Evolutionary conservation across 2,329 filamentous ascomycete genomes (phyloP).

Genomic region (Paracorniculantispora psalliotae): DNA sequence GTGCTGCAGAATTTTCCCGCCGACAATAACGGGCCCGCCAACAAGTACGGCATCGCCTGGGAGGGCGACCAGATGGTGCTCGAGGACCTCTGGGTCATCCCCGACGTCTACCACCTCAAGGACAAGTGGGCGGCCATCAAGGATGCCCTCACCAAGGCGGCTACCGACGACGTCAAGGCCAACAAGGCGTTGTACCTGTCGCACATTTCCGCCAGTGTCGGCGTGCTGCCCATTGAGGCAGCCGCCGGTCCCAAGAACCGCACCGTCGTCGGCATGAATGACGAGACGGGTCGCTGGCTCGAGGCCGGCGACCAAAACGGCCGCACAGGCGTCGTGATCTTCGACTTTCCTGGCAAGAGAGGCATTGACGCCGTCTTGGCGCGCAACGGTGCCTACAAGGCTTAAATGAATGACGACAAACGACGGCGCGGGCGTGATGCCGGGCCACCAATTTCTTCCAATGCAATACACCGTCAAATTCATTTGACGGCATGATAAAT

Average conservation of each 20-base stretch:
- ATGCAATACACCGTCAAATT: no score
- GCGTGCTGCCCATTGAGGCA: slow-evolving; percentile 45
- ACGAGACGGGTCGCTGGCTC: slow-evolving; percentile 43
- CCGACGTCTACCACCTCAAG: slow-evolving; percentile 37
- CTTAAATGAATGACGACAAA: neutral
- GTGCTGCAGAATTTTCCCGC: slow-evolving; percentile 44
- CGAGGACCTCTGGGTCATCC: slow-evolving; percentile 44
- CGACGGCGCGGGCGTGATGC: neutral
- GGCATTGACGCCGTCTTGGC: slow-evolving; percentile 38
- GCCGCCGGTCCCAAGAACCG: slow-evolving; percentile 42
- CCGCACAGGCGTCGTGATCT: slow-evolving; percentile 42
- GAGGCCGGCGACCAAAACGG: slow-evolving; percentile 23
- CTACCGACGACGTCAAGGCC: slow-evolving; percentile 26
- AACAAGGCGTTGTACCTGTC: slow-evolving; percentile 39
- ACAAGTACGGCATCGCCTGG: slow-evolving; percentile 41
- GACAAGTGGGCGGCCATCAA: slow-evolving; percentile 43
- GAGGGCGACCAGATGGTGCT: slow-evolving; percentile 39
- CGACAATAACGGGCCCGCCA: slow-evolving; percentile 14
- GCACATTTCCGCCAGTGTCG: slow-evolving; percentile 44
- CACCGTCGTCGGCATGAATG: slow-evolving; percentile 43
- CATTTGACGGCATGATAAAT: no score
- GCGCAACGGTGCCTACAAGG: slow-evolving; percentile 32
- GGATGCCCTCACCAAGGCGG: slow-evolving; percentile 34
- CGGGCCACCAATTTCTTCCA: no score
- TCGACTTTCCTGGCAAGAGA: slow-evolving; percentile 42